phyloP scores from a whole-genome alignment of 129 eudicot species.

The Artemisia argyi region DNA sequence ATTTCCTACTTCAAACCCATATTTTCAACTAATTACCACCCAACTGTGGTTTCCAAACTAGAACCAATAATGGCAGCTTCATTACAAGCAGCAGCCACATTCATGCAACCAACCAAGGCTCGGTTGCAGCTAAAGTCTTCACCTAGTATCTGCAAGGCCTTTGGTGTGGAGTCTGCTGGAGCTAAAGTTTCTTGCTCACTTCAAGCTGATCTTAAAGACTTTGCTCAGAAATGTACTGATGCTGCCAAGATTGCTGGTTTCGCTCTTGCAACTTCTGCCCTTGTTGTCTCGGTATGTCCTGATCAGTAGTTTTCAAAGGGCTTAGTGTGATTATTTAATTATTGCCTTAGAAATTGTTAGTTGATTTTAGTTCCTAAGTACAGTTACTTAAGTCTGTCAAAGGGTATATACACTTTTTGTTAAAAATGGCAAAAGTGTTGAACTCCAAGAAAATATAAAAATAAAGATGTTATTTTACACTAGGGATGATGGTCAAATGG shows the following conservation, averaged over 20 bases:
- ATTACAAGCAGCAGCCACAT: constrained; percentile 82
- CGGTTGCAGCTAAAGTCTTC: constrained; percentile 61
- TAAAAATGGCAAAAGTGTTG: too few relatives aligned
- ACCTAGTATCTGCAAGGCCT: constrained; percentile 64
- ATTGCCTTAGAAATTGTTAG: background rate
- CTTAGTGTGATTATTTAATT: background rate
- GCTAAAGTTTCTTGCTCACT: constrained; percentile 67
- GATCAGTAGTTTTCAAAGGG: too few relatives aligned
- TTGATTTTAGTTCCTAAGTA: too few relatives aligned
- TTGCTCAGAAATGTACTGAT: constrained; percentile 72
- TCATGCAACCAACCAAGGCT: constrained; percentile 75
- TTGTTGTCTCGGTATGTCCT: constrained; percentile 69
- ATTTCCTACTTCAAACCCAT: constrained; percentile 36
- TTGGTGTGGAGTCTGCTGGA: constrained; percentile 50
- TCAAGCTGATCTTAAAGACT: constrained; percentile 74
- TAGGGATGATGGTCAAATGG: too few relatives aligned
- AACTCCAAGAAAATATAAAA: too few relatives aligned
- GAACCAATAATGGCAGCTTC: constrained; percentile 67
- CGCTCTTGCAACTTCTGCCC: constrained; percentile 95
- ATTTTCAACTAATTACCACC: constrained; percentile 26
- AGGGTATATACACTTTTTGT: too few relatives aligned
- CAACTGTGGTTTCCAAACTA: background rate
- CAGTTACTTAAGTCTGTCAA: too few relatives aligned
- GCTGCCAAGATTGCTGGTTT: constrained; percentile 92
- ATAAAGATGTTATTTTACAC: too few relatives aligned